Percentiles rank a stretch among this genome's conserved stretches.
Conservation (phyloP, 2,329 filamentous ascomycete genomes). For the Sarocladium kiliense region DNA sequence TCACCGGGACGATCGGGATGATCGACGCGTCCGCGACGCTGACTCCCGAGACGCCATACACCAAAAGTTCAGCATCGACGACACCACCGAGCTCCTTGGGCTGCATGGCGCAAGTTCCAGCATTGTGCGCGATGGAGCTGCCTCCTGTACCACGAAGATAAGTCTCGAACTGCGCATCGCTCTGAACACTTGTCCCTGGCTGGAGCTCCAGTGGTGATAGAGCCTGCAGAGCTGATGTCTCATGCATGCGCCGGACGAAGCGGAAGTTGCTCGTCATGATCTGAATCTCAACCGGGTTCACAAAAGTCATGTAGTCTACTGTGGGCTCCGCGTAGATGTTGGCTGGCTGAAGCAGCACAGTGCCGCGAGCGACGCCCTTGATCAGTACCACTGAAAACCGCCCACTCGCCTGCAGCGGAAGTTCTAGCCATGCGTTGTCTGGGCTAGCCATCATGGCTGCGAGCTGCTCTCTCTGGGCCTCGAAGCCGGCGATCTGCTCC, state of each 20-base stretch:
- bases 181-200: conserved; percentile 29
- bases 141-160: conserved; percentile 31
- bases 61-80: conserved; percentile 12
- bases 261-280: conserved; percentile 40
- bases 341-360: conserved; percentile 42
- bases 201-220: conserved; percentile 29
- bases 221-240: conserved; percentile 11
- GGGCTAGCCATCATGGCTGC: conserved; percentile 39
- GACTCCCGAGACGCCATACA: conserved; percentile 11
- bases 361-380: conserved; percentile 27
- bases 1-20: conserved; percentile 14
- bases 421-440: conserved; percentile 17
- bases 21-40: conserved; percentile 17
- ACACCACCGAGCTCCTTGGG: conserved; percentile 34
- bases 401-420: conserved; percentile 10
- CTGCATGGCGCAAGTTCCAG: conserved; percentile 44
- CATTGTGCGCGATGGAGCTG: conserved; percentile 15
- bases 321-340: conserved; percentile 47
- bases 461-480: conserved; percentile 40
- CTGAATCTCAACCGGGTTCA: conserved; percentile 37
- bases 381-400: conserved; percentile 11
- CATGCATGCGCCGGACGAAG: conserved; percentile 31
- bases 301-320: conserved; percentile 44
- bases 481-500: conserved; percentile 23
- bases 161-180: conserved; percentile 35